Conservation (phyloP, 345 rosid species). For the Pistacia integerrima region DNA sequence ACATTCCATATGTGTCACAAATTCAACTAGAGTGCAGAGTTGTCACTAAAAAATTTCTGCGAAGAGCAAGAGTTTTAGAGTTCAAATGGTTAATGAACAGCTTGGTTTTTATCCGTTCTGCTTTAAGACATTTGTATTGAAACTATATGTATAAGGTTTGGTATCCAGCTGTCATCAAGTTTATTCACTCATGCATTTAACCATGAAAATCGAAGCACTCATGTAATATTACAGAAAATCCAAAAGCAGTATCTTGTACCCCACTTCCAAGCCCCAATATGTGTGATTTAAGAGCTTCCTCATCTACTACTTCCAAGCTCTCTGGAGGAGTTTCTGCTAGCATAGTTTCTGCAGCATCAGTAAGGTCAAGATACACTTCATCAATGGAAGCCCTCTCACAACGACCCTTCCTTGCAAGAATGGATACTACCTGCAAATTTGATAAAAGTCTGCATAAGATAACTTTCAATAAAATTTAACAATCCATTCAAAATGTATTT, state of each 20-base stretch:
- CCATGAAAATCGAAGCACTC: not conserved
- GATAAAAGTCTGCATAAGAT: conserved; percentile 10
- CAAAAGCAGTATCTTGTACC: not conserved
- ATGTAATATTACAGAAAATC: no score
- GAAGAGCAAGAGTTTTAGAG: no score
- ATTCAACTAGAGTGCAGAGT: no score
- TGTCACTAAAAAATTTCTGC: no score
- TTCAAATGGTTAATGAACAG: no score
- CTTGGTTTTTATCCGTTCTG: no score
- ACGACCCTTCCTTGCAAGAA: conserved; percentile 76
- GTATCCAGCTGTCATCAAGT: not conserved
- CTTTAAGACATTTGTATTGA: no score
- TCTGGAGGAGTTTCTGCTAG: conserved; percentile 64
- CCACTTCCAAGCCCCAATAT: not conserved
- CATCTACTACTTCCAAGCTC: conserved; percentile 51
- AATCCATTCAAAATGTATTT: conserved; percentile 3
- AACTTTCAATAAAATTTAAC: not conserved
- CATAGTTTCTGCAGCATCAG: conserved; percentile 81
- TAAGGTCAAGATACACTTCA: conserved; percentile 96
- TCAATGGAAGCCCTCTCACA: conserved; percentile 96
- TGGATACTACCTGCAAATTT: conserved; percentile 70
- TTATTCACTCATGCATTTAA: not conserved
- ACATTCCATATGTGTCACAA: no score
- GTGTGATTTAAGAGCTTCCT: conserved; percentile 69
- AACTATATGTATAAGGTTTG: no score